A percentile compares a stretch with the other conserved stretches of the same genome.
Evolutionary conservation across 2,329 filamentous ascomycete species (phyloP).

Genomic region (Botrytis cinerea): DNA sequence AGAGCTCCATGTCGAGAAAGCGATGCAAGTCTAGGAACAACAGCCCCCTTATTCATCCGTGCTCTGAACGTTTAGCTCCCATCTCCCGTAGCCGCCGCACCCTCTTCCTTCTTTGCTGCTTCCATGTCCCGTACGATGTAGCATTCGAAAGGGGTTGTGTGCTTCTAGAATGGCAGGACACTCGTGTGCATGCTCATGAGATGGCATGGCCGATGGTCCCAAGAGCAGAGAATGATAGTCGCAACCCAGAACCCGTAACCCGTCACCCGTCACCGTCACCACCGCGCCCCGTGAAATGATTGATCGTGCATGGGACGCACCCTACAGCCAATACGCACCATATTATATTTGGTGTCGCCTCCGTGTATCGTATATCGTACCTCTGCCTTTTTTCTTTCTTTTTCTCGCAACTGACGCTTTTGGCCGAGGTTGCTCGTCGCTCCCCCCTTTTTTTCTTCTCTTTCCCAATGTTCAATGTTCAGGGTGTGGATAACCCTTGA

Average conservation of each 20-base stretch:
- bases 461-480: not conserved
- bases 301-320: not conserved
- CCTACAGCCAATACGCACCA: not conserved
- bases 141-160: not conserved
- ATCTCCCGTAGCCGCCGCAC: not conserved
- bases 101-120: slow-evolving; percentile 5
- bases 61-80: slow-evolving; percentile 4
- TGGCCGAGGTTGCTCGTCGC: not conserved
- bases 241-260: not conserved
- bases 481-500: slow-evolving; percentile 2
- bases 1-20: not conserved
- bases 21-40: slow-evolving; percentile 1
- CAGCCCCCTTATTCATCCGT: not conserved
- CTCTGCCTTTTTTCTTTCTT: not conserved
- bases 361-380: not conserved
- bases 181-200: not conserved
- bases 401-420: not conserved
- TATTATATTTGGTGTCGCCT: not conserved
- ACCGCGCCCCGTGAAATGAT: not conserved
- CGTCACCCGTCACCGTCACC: not conserved
- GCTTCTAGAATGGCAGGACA: slow-evolving; percentile 10
- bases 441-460: not conserved
- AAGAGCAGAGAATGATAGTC: not conserved
- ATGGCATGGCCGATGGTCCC: not conserved
- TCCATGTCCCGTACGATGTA: not conserved